phyloP scores from a whole-genome alignment of 2,329 filamentous ascomycete species.

The Scopulariopsis brevicaulis region DNA sequence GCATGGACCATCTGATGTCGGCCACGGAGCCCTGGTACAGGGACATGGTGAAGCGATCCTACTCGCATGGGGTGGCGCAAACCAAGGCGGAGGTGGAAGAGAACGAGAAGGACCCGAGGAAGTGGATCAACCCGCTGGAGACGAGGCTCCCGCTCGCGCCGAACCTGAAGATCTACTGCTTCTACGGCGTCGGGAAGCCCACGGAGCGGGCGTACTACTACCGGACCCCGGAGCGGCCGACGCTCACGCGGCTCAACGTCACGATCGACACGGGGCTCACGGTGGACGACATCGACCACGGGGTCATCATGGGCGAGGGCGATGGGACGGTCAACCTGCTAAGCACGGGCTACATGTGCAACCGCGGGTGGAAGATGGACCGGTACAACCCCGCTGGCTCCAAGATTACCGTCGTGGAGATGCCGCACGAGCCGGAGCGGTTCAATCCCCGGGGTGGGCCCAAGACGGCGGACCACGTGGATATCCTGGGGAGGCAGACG shows the following conservation, averaged over 20 bases:
- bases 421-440: slow-evolving; percentile 89
- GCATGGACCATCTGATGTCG: slow-evolving; percentile 66
- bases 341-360: slow-evolving; percentile 92
- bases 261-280: slow-evolving; percentile 59
- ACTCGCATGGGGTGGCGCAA: slow-evolving; percentile 81
- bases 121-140: slow-evolving; percentile 94
- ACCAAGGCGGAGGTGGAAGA: slow-evolving; percentile 69
- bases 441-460: slow-evolving; percentile 72
- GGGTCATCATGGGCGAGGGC: slow-evolving; percentile 90
- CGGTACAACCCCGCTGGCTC: slow-evolving; percentile 82
- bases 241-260: slow-evolving; percentile 57
- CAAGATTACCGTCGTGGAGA: slow-evolving; percentile 79
- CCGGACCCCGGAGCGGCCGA: slow-evolving; percentile 52
- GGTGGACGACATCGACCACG: slow-evolving; percentile 59
- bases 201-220: slow-evolving; percentile 94
- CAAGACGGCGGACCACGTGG: slow-evolving; percentile 80
- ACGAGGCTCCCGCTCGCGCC: slow-evolving; percentile 78
- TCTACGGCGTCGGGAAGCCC: slow-evolving; percentile 89
- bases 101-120: slow-evolving; percentile 64
- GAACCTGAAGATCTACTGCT: slow-evolving; percentile 89
- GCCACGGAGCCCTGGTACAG: slow-evolving; percentile 80
- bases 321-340: slow-evolving; percentile 94
- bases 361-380: slow-evolving; percentile 86
- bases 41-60: slow-evolving; percentile 59
- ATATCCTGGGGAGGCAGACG: slow-evolving; percentile 80